Conservation (phyloP, 345 rosid species). For the Pugionium dolabratum region DNA sequence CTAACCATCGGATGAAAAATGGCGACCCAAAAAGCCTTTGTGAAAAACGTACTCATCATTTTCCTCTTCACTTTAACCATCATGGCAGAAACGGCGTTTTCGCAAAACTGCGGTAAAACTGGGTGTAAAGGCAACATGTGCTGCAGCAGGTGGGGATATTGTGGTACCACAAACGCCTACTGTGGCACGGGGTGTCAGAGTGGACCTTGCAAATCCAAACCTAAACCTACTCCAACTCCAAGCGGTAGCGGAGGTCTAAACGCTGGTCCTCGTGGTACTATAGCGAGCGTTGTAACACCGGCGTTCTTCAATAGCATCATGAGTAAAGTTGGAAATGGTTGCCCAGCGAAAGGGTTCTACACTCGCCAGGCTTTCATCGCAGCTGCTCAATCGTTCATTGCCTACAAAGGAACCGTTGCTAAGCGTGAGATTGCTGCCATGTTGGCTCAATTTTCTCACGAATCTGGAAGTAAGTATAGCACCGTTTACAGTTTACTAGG, state of each 20-base stretch:
- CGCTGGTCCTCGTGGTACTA: slow-evolving; percentile 38
- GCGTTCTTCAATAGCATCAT: slow-evolving; percentile 53
- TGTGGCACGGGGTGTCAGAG: slow-evolving; percentile 41
- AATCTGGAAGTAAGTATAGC: slow-evolving; percentile 52
- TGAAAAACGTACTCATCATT: slow-evolving; percentile 24
- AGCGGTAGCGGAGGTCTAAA: slow-evolving; percentile 37
- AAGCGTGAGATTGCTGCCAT: slow-evolving; percentile 60
- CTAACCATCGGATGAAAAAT: slow-evolving; percentile 6
- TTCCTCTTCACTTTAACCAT: slow-evolving; percentile 28
- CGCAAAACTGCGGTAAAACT: slow-evolving; percentile 35
- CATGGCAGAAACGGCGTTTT: slow-evolving; percentile 27
- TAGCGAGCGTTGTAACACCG: slow-evolving; percentile 47
- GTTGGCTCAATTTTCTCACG: slow-evolving; percentile 54
- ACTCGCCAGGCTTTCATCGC: slow-evolving; percentile 43
- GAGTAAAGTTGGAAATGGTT: slow-evolving; percentile 37
- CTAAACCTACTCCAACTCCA: slow-evolving; percentile 32
- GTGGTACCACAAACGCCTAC: slow-evolving; percentile 37
- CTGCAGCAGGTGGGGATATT: slow-evolving; percentile 41
- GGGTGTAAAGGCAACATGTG: slow-evolving; percentile 41
- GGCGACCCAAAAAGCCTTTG: slow-evolving; percentile 15
- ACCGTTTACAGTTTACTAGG: slow-evolving; percentile 1
- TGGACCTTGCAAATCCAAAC: slow-evolving; percentile 36
- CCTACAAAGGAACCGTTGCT: slow-evolving; percentile 45
- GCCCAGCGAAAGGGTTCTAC: slow-evolving; percentile 55
- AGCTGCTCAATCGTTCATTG: slow-evolving; percentile 36